Evolutionary conservation across 306 rosid species (phyloP).

Genomic region (Prunus mongolica): DNA sequence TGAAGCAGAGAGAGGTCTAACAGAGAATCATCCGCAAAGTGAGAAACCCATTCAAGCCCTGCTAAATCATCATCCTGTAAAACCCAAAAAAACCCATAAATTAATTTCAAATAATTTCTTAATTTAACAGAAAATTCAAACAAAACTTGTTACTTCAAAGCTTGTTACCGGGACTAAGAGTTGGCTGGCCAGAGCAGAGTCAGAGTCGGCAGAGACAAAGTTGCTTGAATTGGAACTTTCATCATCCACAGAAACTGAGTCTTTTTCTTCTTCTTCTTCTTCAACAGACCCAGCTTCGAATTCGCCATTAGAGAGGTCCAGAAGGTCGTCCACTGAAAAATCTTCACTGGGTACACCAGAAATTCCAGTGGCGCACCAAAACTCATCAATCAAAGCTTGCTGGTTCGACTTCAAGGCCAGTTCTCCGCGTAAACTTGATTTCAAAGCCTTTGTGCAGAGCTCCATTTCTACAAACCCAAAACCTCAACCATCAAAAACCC

Average conservation of each 20-base stretch:
- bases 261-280: conserved; percentile 38
- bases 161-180: conserved; percentile 69
- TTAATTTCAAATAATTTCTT: background rate
- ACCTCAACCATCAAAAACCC: conserved; percentile 18
- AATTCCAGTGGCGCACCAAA: conserved; percentile 24
- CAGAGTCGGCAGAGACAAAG: conserved; percentile 35
- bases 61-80: conserved; percentile 73
- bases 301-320: conserved; percentile 64
- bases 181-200: conserved; percentile 47
- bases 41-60: conserved; percentile 91
- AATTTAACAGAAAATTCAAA: background rate
- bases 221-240: conserved; percentile 41
- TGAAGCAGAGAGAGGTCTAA: conserved; percentile 47
- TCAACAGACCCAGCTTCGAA: conserved; percentile 38
- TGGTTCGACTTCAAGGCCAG: conserved; percentile 36
- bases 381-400: conserved; percentile 42
- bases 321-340: conserved; percentile 73
- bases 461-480: conserved; percentile 58
- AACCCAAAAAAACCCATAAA: conserved; percentile 5
- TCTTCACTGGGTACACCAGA: conserved; percentile 57
- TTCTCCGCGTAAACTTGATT: conserved; percentile 62
- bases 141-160: background rate
- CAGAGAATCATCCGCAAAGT: conserved; percentile 74
- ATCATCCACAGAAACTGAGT: conserved; percentile 46
- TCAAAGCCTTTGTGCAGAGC: conserved; percentile 57